phyloP scores from a whole-genome alignment of 2,329 filamentous ascomycete genomes.

The Neodidymelliopsis sp. region DNA sequence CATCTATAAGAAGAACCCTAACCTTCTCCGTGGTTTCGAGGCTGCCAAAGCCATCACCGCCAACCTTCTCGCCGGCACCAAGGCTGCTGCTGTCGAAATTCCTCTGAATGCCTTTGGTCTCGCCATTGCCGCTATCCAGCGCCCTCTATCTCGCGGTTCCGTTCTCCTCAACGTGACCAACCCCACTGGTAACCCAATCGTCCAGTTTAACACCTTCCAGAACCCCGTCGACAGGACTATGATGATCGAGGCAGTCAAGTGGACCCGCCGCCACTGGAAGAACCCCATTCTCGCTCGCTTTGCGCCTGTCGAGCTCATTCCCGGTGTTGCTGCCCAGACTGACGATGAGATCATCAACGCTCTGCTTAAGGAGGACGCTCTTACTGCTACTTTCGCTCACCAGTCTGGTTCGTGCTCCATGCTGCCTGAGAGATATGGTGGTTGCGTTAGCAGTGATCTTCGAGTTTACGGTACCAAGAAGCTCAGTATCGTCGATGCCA shows the following conservation, averaged over 20 bases:
- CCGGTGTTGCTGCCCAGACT: constrained; percentile 27
- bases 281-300: constrained; percentile 35
- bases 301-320: constrained; percentile 34
- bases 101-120: constrained; percentile 25
- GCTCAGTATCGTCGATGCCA: constrained; percentile 34
- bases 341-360: constrained; percentile 21
- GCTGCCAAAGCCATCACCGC: background rate
- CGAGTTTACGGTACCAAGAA: constrained; percentile 24
- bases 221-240: constrained; percentile 45
- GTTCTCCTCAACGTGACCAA: constrained; percentile 43
- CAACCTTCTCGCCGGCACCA: background rate
- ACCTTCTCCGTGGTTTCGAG: background rate
- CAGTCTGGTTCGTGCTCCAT: constrained; percentile 21
- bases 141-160: constrained; percentile 36
- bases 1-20: constrained; percentile 10
- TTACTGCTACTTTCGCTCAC: constrained; percentile 20
- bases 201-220: constrained; percentile 40
- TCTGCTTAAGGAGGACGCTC: background rate
- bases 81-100: constrained; percentile 16
- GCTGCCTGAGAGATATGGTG: constrained; percentile 27
- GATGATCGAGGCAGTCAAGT: constrained; percentile 37
- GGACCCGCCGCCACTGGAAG: constrained; percentile 39
- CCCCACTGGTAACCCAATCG: constrained; percentile 31
- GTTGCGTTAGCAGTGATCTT: constrained; percentile 24
- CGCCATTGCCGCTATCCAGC: constrained; percentile 16